Evolutionary conservation across 257 asterid species (phyloP), one percentile per base, ranked within the genome.

Genomic region (Rauvolfia tetraphylla): DNA sequence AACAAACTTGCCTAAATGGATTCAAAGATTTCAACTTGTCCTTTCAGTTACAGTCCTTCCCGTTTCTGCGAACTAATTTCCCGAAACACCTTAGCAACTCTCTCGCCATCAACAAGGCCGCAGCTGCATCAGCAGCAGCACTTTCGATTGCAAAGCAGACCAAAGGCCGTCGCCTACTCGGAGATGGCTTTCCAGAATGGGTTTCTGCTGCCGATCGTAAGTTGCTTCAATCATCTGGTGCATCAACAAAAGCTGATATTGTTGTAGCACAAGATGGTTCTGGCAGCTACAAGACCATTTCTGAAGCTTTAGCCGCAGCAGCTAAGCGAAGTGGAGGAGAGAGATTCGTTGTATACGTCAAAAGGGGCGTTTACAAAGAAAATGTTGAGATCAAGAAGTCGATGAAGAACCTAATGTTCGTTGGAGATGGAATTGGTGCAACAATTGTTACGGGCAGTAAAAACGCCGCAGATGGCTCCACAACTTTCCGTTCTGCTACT

Each of bases 201-300:
- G 66, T 87, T 53, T 75, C 87, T 0, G 41, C 70, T 10, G 73
- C 76, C 63, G 90, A 84, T 22, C 79, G 89, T 34, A 87, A 58
- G 73, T 77, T 88, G 80, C 87, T 90, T 18, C 81, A 65, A 58
- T 76, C 88, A 0, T 23, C 85, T 0, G 69, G 63, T 2, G 75
- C 56, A 14, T 23, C 80, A 22, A n/a, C 36, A 8, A 78, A 59
- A 48, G 90, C 82, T 0, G 84, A 89, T 72, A 53, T 87, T 0
- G 84, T 85, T 59, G 95, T 91, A 79, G 95, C 97, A 0, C 85
- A 85, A 67, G 95, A 91, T 33, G 95, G 97, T 3, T 85, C 93
- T 36, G 95, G 97, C 5, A 34, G 87, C 27, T 88, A 81, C 56
- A 79, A 27, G 73, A 88, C 93, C 36, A 88, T 91, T 42, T 51